phyloP scores from a whole-genome alignment of 2,329 filamentous ascomycete species.

The Golovinomyces cichoracearum region DNA sequence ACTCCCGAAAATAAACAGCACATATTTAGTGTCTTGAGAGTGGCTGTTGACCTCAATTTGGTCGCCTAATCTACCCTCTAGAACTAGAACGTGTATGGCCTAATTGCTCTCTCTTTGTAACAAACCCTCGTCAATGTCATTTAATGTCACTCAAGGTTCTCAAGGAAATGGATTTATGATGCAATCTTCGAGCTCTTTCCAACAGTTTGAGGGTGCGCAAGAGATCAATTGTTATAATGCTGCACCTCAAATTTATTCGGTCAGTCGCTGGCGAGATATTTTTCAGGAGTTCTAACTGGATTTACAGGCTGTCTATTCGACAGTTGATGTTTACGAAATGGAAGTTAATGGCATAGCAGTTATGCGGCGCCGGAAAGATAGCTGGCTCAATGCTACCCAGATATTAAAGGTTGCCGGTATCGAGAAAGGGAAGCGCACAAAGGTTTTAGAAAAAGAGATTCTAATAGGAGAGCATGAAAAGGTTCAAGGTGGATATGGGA shows the following conservation, averaged over 20 bases:
- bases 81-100: no score
- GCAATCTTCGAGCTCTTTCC: constrained; percentile 12
- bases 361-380: constrained; percentile 85
- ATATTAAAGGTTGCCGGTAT: constrained; percentile 94
- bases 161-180: constrained; percentile 14
- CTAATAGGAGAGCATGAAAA: constrained; percentile 92
- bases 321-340: constrained; percentile 95
- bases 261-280: constrained; percentile 15
- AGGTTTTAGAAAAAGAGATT: constrained; percentile 94
- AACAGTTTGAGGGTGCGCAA: constrained; percentile 12
- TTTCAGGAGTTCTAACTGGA: constrained; percentile 4
- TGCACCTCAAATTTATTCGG: constrained; percentile 34
- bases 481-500: constrained; percentile 92
- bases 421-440: constrained; percentile 91
- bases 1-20: no score
- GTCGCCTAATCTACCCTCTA: no score
- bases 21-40: no score
- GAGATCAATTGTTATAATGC: constrained; percentile 8
- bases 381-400: constrained; percentile 93
- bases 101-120: no score
- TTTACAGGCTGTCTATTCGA: constrained; percentile 60
- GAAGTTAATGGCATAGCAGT: constrained; percentile 80
- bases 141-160: constrained; percentile 15
- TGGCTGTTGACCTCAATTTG: no score
- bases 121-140: constrained; percentile 11